Percentiles rank a stretch among this genome's conserved stretches.
Evolutionary conservation across 73 alveolate species (phyloP).

Genomic region (Tetrahymena borealis): DNA sequence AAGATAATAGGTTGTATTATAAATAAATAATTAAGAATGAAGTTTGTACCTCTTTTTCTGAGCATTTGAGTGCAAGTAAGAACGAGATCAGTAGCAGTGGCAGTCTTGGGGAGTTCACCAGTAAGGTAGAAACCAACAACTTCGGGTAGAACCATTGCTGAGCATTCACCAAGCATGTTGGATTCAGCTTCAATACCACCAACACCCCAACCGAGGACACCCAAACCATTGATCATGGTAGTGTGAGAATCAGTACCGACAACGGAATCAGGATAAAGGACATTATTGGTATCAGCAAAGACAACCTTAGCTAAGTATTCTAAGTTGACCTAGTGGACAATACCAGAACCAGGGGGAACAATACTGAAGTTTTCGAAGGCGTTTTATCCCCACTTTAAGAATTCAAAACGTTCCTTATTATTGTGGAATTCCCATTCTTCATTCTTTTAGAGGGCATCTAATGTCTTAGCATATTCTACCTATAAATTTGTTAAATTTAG

Average conservation of each 20-base stretch:
- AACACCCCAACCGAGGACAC: constrained; percentile 91
- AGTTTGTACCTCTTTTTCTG: constrained; percentile 54
- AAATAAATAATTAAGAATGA: neutral
- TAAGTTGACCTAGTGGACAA: constrained; percentile 84
- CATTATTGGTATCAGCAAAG: constrained; percentile 45
- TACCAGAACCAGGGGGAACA: constrained; percentile 92
- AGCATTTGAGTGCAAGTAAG: constrained; percentile 75
- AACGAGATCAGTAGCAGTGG: constrained; percentile 86
- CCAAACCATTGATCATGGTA: constrained; percentile 88
- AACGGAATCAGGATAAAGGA: constrained; percentile 80
- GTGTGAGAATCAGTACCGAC: constrained; percentile 93
- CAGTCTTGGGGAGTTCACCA: constrained; percentile 64
- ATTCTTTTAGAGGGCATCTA: constrained; percentile 37
- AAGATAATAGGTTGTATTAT: neutral
- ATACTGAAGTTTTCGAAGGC: constrained; percentile 76
- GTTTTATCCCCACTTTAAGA: constrained; percentile 86
- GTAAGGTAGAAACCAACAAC: constrained; percentile 88
- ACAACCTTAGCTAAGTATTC: constrained; percentile 87
- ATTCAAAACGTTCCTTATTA: constrained; percentile 77
- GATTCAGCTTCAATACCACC: constrained; percentile 96
- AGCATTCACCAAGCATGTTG: constrained; percentile 81
- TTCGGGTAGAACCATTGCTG: constrained; percentile 83
- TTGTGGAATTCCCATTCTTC: constrained; percentile 76
- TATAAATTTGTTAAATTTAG: neutral
- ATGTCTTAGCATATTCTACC: constrained; percentile 28